Evolutionary conservation across 805 yeast species (phyloP), one percentile per base, ranked within the genome.

Genomic region (Saitoella complicata): DNA sequence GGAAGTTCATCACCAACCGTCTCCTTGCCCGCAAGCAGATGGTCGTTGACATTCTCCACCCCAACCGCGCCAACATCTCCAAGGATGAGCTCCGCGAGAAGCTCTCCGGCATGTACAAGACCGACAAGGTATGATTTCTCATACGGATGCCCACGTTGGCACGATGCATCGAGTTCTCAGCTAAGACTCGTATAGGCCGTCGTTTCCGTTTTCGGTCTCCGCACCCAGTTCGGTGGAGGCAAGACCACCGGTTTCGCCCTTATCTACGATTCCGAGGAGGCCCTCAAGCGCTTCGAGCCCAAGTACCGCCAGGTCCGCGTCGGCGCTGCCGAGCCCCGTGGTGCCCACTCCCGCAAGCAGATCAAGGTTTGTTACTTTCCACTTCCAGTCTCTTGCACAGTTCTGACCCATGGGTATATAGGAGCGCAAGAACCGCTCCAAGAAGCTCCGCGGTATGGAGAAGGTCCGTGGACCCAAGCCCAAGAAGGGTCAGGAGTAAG

Each of bases 181-280:
- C 21, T 21, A 21, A 21, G 21, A 21, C 21, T 21, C 21, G 21
- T 21, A 21, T 21, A 21, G 21, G 21, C 21, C 21, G 21, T 21
- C 63, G 87, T 84, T 55, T 87, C 97, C 56, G 98, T 88, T 61
- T 91, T 91, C 67, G 97, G 97, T 70, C 84, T 91, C 94, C 83
- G 94, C 79, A 91, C 97, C 64, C 93, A 85, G 73, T 91, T 76
- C 72, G 99, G 99, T 84, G 99, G 99, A 73, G 95, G 96, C 67
- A 88, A 84, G 74, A 84, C 98, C 57, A 80, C 95, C 57, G 99
- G 99, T 69, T 91, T 91, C 74, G 99, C 97, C 73, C 78, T 91
- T 68, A 83, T 91, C 65, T 91, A 91, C 88, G 88, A 85, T 81
- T 83, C 94, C 61, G 84, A 76, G 64, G 95, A 93, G 62, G 95